These are phyloP conservation scores for Schizochytrium sp. DNA, from an alignment of 108 stramenopile genomes.

Conservation along the genomic window DNA sequence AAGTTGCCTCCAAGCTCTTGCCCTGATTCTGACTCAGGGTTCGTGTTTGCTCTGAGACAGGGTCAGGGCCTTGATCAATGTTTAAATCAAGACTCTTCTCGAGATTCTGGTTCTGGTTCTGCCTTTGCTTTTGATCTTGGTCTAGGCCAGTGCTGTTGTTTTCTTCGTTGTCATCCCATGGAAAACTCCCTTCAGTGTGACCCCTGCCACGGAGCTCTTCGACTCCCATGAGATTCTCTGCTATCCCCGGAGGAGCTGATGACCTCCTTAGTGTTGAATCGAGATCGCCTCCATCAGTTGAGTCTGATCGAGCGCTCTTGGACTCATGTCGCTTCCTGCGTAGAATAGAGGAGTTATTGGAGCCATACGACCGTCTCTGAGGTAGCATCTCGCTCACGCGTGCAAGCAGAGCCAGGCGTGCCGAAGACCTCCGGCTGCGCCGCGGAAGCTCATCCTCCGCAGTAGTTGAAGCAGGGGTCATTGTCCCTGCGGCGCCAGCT, in stretches of 20 bases:
- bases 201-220: neutral
- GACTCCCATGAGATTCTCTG: too few species aligned
- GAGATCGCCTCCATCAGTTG: too few species aligned
- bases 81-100: too few species aligned
- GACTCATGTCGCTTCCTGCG: neutral
- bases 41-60: too few species aligned
- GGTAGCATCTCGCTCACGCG: conserved; percentile 7
- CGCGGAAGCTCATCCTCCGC: neutral
- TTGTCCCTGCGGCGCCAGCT: neutral
- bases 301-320: too few species aligned
- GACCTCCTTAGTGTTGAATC: too few species aligned
- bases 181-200: conserved; percentile 28
- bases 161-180: neutral
- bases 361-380: neutral
- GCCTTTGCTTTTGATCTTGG: too few species aligned
- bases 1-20: too few species aligned
- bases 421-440: conserved; percentile 17
- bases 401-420: neutral
- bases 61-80: too few species aligned
- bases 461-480: neutral
- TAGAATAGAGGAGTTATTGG: neutral
- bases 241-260: too few species aligned
- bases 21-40: too few species aligned
- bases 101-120: too few species aligned
- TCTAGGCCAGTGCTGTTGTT: neutral